A percentile compares a stretch with the other conserved stretches of the same genome.
Evolutionary conservation across 78 protist species (phyloP).

Genomic region (Dictyostelium capitatum): DNA sequence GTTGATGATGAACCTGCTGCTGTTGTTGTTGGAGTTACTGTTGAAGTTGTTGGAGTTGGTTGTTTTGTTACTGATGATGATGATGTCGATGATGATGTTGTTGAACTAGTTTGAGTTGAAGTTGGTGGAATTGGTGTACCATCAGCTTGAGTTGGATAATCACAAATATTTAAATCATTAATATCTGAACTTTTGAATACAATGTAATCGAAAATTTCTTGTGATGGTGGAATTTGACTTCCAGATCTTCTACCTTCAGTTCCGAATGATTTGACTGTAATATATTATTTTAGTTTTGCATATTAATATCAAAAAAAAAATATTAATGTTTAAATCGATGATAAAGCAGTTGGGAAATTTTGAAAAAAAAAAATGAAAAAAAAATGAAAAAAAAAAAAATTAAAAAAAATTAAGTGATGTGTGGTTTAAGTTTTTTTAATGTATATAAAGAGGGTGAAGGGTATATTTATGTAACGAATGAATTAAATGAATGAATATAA

Average conservation of each 20-base stretch:
- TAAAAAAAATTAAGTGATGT: not conserved
- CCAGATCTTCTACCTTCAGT: conserved; percentile 57
- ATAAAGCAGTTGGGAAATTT: not conserved
- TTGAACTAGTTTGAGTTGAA: not conserved
- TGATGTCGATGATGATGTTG: not conserved
- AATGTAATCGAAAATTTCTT: conserved; percentile 65
- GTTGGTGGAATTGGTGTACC: not conserved
- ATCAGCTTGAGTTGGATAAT: conserved; percentile 20
- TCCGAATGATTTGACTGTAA: conserved; percentile 48
- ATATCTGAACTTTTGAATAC: conserved; percentile 76
- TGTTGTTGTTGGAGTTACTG: not conserved
- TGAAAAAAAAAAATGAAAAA: not conserved
- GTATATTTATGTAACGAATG: too few relatives aligned
- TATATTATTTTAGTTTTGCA: too few relatives aligned
- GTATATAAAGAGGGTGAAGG: too few relatives aligned
- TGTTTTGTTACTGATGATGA: not conserved
- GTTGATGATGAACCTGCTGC: conserved; percentile 4
- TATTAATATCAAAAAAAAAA: not conserved
- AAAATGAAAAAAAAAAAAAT: not conserved
- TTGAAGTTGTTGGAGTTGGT: not conserved
- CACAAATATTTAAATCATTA: conserved; percentile 60
- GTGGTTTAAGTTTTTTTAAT: not conserved
- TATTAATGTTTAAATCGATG: not conserved
- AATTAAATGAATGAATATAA: too few relatives aligned
- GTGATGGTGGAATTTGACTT: conserved; percentile 47